phyloP scores from a whole-genome alignment of 208 protist species.

The Wallacemonas sp. region DNA sequence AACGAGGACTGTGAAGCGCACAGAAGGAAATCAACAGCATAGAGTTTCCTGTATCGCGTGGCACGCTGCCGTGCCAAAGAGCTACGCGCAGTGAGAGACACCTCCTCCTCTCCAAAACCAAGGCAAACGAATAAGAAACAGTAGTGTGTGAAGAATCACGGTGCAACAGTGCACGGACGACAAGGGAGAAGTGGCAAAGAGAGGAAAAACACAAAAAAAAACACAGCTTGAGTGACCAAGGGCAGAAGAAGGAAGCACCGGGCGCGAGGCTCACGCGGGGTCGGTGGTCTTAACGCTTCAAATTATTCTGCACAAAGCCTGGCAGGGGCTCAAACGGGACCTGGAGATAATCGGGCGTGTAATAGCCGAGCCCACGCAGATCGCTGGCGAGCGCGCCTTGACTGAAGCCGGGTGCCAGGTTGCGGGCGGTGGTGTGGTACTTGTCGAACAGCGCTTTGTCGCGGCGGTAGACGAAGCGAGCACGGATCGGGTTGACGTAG shows the following conservation, averaged over 20 bases:
- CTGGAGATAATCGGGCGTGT: conserved; percentile 88
- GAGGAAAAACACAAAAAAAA: background rate
- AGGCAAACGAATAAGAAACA: background rate
- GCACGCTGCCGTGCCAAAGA: no score
- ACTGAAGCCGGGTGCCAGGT: conserved; percentile 84
- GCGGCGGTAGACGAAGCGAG: conserved; percentile 82
- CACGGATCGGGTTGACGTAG: conserved; percentile 62
- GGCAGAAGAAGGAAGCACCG: no score
- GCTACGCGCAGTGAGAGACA: no score
- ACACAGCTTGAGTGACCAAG: background rate
- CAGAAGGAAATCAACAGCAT: no score
- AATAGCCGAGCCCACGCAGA: conserved; percentile 78
- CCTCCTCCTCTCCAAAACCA: no score
- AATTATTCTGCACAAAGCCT: conserved; percentile 13
- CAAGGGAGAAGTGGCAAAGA: background rate
- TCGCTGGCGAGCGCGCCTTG: conserved; percentile 73
- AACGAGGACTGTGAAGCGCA: no score
- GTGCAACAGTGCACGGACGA: background rate
- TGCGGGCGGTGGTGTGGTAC: conserved; percentile 78
- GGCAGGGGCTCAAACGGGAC: conserved; percentile 49
- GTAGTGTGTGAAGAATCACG: background rate
- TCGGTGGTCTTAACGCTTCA: conserved; percentile 27
- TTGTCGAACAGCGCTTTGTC: conserved; percentile 90
- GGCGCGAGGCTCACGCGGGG: no score
- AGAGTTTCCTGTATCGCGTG: no score